These are phyloP conservation scores for Sugiyamaella mastotermitis DNA, from an alignment of 805 yeast species.

Conservation along the genomic window DNA sequence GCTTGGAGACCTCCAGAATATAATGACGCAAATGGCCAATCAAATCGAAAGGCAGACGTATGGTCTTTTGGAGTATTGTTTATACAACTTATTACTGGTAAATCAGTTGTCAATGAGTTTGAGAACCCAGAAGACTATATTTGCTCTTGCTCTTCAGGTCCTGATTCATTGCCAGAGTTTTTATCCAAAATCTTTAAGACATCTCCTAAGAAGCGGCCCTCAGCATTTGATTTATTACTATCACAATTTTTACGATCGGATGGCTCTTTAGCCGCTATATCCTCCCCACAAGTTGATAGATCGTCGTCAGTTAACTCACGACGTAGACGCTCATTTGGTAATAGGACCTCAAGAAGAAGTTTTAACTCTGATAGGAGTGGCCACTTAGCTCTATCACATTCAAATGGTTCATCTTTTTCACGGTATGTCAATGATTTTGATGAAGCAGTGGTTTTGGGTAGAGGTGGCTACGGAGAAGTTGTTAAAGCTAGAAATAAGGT, in stretches of 20 bases:
- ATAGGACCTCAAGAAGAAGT: background rate
- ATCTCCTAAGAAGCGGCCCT: slow-evolving; percentile 65
- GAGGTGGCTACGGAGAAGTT: slow-evolving; percentile 97
- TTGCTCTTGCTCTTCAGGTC: slow-evolving; percentile 35
- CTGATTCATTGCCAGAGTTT: slow-evolving; percentile 60
- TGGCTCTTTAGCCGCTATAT: background rate
- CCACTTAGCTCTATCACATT: background rate
- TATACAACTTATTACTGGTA: slow-evolving; percentile 58
- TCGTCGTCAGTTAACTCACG: background rate
- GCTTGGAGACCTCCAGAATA: slow-evolving; percentile 82
- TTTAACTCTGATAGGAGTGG: background rate
- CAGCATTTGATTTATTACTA: slow-evolving; percentile 80
- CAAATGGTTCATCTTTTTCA: slow-evolving; percentile 35
- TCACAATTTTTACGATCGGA: slow-evolving; percentile 69
- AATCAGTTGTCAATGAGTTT: slow-evolving; percentile 47
- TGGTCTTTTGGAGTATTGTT: slow-evolving; percentile 89
- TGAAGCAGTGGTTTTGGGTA: slow-evolving; percentile 84
- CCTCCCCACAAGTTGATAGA: background rate
- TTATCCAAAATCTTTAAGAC: slow-evolving; percentile 57
- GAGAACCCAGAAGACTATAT: slow-evolving; percentile 63
- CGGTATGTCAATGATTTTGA: slow-evolving; percentile 92
- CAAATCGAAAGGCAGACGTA: slow-evolving; percentile 79
- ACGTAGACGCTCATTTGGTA: slow-evolving; percentile 1
- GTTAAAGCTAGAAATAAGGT: slow-evolving; percentile 92
- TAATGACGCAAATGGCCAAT: slow-evolving; percentile 34